Percentiles rank a stretch among this genome's conserved stretches.
Evolutionary conservation across 441 rosid genomes (phyloP).

Genomic region (Euphorbia celastroides): DNA sequence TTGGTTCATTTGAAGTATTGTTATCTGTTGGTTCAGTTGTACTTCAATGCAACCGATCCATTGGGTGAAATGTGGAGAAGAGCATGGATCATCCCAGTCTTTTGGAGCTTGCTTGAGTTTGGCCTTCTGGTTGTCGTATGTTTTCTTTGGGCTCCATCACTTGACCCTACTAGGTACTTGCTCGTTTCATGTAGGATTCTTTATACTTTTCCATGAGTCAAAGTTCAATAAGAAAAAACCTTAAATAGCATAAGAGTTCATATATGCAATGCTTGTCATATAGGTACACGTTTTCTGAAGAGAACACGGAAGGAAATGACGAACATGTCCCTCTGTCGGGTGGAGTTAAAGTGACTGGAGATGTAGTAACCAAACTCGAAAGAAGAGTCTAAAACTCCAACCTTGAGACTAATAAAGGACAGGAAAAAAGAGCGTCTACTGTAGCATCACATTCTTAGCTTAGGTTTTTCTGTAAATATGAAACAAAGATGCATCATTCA

Average conservation of each 20-base stretch:
- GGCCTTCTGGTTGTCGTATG: constrained; percentile 17
- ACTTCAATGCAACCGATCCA: constrained; percentile 48
- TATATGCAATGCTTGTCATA: background rate
- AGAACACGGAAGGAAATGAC: background rate
- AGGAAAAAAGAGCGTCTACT: background rate
- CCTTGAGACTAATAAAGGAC: background rate
- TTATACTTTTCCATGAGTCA: too few species aligned
- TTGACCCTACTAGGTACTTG: constrained; percentile 5
- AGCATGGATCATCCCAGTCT: constrained; percentile 53
- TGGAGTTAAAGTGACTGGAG: constrained; percentile 1
- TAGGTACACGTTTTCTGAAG: constrained; percentile 5
- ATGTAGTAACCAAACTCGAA: constrained; percentile 9
- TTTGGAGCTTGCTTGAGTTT: constrained; percentile 48
- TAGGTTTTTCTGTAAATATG: background rate
- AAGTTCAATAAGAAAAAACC: too few species aligned
- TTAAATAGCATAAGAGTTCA: too few species aligned
- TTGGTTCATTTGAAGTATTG: background rate
- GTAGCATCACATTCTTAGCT: background rate
- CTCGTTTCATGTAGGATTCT: background rate
- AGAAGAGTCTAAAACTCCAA: constrained; percentile 1
- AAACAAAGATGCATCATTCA: background rate
- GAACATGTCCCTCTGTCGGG: constrained; percentile 5
- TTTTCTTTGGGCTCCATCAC: constrained; percentile 8
- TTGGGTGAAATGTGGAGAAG: constrained; percentile 47
- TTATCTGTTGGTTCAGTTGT: constrained; percentile 24